Evolutionary conservation across 129 eudicot genomes (phyloP).

Genomic region (carrot (Daucus carota)): DNA sequence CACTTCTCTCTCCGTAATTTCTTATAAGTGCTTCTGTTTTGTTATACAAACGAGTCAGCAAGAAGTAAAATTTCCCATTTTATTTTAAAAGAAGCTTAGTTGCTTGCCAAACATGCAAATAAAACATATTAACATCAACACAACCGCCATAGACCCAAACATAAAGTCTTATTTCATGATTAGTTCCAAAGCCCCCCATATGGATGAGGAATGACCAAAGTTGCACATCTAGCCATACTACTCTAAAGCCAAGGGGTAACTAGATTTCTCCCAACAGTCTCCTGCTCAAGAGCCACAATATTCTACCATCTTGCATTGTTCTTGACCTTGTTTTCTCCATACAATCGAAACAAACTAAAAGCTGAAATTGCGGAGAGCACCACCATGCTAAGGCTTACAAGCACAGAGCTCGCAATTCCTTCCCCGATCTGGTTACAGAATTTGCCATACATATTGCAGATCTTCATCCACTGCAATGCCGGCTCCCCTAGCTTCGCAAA

Average conservation of each 20-base stretch:
- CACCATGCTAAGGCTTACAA: slow-evolving; percentile 51
- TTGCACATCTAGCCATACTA: neutral
- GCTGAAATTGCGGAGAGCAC: slow-evolving; percentile 61
- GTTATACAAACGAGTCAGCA: too few relatives aligned
- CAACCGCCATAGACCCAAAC: neutral
- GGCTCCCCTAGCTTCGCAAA: slow-evolving; percentile 55
- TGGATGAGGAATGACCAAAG: neutral
- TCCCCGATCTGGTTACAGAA: slow-evolving; percentile 77
- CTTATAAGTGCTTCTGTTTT: too few relatives aligned
- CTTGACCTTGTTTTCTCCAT: slow-evolving; percentile 48
- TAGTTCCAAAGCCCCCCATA: neutral
- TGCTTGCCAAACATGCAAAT: too few relatives aligned
- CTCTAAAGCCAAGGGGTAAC: neutral
- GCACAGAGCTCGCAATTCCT: slow-evolving; percentile 54
- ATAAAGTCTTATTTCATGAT: neutral
- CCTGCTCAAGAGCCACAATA: neutral
- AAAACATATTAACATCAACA: neutral
- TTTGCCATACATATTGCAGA: slow-evolving; percentile 61
- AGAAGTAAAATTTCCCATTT: too few relatives aligned
- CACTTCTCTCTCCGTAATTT: too few relatives aligned
- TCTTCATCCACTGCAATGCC: slow-evolving; percentile 75
- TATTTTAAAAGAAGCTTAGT: too few relatives aligned
- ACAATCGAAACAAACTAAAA: slow-evolving; percentile 72
- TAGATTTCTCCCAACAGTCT: neutral
- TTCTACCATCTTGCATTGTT: slow-evolving; percentile 35